These are phyloP conservation scores for Tolypocladium sp. DNA, from an alignment of 2,329 filamentous ascomycete genomes.

Conservation along the genomic window DNA sequence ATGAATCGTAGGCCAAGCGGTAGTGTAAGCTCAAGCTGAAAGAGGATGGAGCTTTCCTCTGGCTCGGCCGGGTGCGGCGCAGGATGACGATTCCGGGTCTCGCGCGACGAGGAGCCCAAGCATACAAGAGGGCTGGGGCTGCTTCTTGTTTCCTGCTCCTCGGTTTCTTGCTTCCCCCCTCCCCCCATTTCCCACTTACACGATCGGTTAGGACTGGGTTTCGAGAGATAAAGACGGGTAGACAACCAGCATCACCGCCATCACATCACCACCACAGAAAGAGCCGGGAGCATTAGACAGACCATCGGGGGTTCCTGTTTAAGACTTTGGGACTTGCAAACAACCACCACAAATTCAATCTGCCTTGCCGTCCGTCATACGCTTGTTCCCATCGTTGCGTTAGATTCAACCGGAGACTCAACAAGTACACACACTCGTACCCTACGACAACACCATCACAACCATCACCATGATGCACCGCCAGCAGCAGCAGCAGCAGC, in stretches of 20 bases:
- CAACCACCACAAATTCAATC: not conserved
- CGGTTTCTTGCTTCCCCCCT: not conserved
- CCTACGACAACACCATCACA: not conserved
- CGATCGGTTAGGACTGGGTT: not conserved
- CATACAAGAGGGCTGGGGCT: slow-evolving; percentile 9
- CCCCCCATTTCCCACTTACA: not conserved
- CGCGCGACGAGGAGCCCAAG: not conserved
- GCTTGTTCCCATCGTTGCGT: not conserved
- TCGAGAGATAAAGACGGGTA: not conserved
- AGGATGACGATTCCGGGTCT: slow-evolving; percentile 2
- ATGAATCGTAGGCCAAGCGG: not conserved
- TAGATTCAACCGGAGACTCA: not conserved
- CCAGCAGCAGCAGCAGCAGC: not conserved
- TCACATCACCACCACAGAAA: not conserved
- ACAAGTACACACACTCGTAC: not conserved
- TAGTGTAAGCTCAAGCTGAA: not conserved
- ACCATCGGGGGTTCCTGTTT: not conserved
- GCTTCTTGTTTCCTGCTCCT: not conserved
- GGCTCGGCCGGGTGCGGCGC: slow-evolving; percentile 2
- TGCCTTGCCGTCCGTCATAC: not conserved
- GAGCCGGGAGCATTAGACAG: not conserved
- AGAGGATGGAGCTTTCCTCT: not conserved
- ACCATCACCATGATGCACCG: slow-evolving; percentile 1
- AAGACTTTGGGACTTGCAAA: not conserved
- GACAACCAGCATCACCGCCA: not conserved